These are phyloP conservation scores for Viola odorata DNA, from an alignment of 345 rosid species.

Conservation along the genomic window DNA sequence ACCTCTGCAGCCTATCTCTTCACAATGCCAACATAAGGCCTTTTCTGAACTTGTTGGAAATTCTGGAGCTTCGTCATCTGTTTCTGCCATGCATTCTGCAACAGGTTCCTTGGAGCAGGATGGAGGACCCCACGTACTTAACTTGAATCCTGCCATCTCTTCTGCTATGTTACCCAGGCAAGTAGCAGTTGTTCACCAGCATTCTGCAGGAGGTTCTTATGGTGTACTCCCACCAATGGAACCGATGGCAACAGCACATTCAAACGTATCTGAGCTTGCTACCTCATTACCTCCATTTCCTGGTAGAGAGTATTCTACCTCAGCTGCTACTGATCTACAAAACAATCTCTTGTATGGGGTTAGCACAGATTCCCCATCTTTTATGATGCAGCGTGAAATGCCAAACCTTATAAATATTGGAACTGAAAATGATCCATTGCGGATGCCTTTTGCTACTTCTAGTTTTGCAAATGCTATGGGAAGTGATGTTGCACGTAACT, in stretches of 20 bases:
- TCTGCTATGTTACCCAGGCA: slow-evolving; percentile 26
- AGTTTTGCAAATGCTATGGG: slow-evolving; percentile 30
- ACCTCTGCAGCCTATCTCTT: slow-evolving; percentile 22
- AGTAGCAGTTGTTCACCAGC: slow-evolving; percentile 21
- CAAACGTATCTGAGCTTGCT: slow-evolving; percentile 31
- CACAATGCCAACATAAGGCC: slow-evolving; percentile 28
- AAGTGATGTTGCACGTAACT: slow-evolving; percentile 33
- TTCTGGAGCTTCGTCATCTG: slow-evolving; percentile 19
- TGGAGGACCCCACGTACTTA: slow-evolving; percentile 29
- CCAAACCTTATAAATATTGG: slow-evolving; percentile 30
- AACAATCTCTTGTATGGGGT: slow-evolving; percentile 42
- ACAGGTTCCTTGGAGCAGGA: slow-evolving; percentile 32
- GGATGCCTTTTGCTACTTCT: slow-evolving; percentile 33
- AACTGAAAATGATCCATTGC: slow-evolving; percentile 30
- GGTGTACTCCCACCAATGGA: slow-evolving; percentile 33
- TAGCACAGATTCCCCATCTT: slow-evolving; percentile 38
- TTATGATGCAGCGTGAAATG: slow-evolving; percentile 41
- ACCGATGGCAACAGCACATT: slow-evolving; percentile 28
- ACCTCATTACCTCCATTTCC: slow-evolving; percentile 38
- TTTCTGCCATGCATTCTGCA: slow-evolving; percentile 27
- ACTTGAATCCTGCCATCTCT: slow-evolving; percentile 18
- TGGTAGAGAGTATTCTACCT: slow-evolving; percentile 38
- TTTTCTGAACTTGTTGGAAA: slow-evolving; percentile 31
- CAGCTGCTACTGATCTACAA: slow-evolving; percentile 37
- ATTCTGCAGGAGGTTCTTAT: slow-evolving; percentile 23